Conservation (phyloP, 2,329 filamentous ascomycete species). For the Calonectria henricotiae region DNA sequence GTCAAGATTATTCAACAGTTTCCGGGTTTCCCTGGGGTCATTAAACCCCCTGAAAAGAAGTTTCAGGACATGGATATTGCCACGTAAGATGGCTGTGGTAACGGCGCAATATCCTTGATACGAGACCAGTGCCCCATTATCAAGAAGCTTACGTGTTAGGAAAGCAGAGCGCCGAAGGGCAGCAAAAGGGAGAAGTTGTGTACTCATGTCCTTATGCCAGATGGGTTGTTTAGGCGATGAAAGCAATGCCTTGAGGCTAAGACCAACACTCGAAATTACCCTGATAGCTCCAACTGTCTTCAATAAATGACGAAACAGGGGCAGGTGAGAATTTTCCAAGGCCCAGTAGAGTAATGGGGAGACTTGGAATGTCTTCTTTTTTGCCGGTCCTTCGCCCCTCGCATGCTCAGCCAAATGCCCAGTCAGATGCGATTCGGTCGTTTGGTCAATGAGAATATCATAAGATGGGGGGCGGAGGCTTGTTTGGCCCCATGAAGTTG, state of each 20-base stretch:
- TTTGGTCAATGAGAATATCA: no score
- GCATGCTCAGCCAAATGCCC: no score
- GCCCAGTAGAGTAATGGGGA: background rate
- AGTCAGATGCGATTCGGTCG: no score
- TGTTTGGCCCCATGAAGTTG: background rate
- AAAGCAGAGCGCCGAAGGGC: background rate
- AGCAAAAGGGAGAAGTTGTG: background rate
- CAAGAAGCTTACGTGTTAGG: background rate
- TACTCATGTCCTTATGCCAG: background rate
- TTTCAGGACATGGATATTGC: background rate
- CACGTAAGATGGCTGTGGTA: background rate
- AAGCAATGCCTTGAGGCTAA: background rate
- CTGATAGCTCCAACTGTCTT: background rate
- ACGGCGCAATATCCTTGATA: background rate
- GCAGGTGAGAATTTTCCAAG: slow-evolving; percentile 7
- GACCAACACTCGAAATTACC: background rate
- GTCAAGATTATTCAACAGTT: background rate
- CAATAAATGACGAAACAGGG: background rate
- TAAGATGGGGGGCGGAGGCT: background rate
- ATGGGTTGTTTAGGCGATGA: background rate
- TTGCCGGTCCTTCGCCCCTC: no score
- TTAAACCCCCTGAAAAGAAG: background rate
- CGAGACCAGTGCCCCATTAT: background rate
- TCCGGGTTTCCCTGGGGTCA: background rate
- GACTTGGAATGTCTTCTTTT: background rate